Evolutionary conservation across 495 filamentous ascomycete species (phyloP), one percentile per base, ranked within the genome.

Genomic region (Acidiella bohemica): DNA sequence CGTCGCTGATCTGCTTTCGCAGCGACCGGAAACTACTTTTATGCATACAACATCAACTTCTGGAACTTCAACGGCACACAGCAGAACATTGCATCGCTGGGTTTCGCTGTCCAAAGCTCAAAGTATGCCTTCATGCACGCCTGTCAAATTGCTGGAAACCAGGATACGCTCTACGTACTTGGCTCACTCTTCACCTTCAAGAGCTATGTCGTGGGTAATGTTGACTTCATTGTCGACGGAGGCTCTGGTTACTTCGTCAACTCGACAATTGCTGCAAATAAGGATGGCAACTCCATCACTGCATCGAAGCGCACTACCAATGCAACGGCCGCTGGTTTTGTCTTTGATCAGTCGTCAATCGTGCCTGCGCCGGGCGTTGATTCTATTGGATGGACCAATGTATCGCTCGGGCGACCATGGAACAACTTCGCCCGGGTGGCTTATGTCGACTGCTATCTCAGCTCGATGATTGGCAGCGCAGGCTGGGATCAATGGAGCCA

Each of bases 191-290:
- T 78, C 44, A 47, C 76, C 11, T 79, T 71, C 58, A 58, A 59
- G 21, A 66, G 63, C 51, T 59, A 65, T 32, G 73, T 80, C 46
- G 60, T 67, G 43, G 77, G 77, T 11, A 71, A 68, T 11, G 71
- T 71, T 17, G 77, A 80, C 49, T 80, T 79, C 51, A 72, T 81
- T 46, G 80, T 77, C 53, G 78, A 77, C 7, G 7, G 40, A 10
- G 58, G 53, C 4, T 32, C 49, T 10, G 51, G 46, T 0, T 60
- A 58, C 38, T 53, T 60, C 43, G 34, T 58, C 14, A 46, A 51
- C 23, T 53, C 50, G 3, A 57, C 53, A 2, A 52, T 60, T 0
- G 37, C 37, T 46, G 55, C 59, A 4, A 60, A 59, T 24, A 49
- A 42, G 10, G 50, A 53, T 13, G 42, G 34, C 26, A 53, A 49